These are phyloP conservation scores for Tricladium varicosporioides DNA, from an alignment of 2,329 filamentous ascomycete species.

Conservation along the genomic window DNA sequence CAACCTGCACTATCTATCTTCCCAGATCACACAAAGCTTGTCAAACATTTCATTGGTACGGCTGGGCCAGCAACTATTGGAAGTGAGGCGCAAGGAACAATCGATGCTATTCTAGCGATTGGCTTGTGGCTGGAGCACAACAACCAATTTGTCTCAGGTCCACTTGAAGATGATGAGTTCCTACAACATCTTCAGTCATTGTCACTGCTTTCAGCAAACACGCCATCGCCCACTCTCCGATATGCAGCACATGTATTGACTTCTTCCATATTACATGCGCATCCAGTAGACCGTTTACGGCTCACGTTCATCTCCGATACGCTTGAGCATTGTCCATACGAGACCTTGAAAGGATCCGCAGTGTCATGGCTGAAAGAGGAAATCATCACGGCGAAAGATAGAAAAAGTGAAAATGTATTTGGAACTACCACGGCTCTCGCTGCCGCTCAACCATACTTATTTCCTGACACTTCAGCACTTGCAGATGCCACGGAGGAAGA, in stretches of 20 bases:
- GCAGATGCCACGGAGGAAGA: conserved; percentile 41
- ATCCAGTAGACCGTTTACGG: conserved; percentile 57
- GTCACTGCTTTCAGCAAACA: conserved; percentile 37
- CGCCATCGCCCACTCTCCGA: conserved; percentile 37
- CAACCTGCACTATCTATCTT: conserved; percentile 56
- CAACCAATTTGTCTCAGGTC: conserved; percentile 40
- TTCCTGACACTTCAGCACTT: conserved; percentile 53
- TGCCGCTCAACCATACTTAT: conserved; percentile 59
- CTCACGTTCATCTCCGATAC: conserved; percentile 63
- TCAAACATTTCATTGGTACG: conserved; percentile 52
- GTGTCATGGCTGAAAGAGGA: conserved; percentile 65
- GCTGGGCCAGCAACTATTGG: conserved; percentile 47
- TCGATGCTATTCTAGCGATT: conserved; percentile 58
- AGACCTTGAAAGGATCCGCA: conserved; percentile 60
- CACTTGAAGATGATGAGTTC: conserved; percentile 42
- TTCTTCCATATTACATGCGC: conserved; percentile 45
- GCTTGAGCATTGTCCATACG: conserved; percentile 63
- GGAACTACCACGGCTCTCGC: conserved; percentile 54
- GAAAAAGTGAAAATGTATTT: conserved; percentile 42
- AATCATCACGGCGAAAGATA: conserved; percentile 42
- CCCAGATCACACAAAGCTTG: conserved; percentile 55
- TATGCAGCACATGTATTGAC: conserved; percentile 37
- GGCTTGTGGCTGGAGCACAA: conserved; percentile 57
- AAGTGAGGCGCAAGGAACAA: conserved; percentile 48
- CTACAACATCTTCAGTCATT: conserved; percentile 57